These are phyloP conservation scores for Cornus florida DNA, from an alignment of 148 eudicot genomes.

Conservation along the genomic window DNA sequence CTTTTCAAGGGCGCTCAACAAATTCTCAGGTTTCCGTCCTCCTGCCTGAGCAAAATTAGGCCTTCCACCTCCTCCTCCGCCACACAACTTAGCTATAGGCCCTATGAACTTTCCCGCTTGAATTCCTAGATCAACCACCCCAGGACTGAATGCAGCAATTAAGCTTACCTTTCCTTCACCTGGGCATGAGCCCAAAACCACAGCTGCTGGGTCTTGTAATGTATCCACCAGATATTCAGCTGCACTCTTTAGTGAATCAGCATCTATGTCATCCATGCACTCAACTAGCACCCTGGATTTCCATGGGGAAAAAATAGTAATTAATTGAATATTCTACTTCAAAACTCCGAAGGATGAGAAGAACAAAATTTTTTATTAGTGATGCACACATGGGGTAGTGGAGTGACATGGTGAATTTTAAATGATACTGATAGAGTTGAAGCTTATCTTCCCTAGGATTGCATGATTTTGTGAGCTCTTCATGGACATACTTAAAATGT, in stretches of 20 bases:
- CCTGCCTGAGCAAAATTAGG: slow-evolving; percentile 98
- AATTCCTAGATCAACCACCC: slow-evolving; percentile 68
- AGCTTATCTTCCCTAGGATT: background rate
- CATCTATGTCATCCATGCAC: slow-evolving; percentile 87
- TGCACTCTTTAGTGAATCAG: slow-evolving; percentile 87
- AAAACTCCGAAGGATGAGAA: too few relatives aligned
- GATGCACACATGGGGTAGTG: too few relatives aligned
- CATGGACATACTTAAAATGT: background rate
- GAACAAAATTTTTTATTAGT: too few relatives aligned
- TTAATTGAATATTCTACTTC: background rate
- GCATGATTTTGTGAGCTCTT: background rate
- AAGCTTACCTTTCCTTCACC: slow-evolving; percentile 81
- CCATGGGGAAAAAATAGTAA: background rate
- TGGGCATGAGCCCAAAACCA: slow-evolving; percentile 84
- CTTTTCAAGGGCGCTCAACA: slow-evolving; percentile 67
- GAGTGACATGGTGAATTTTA: too few relatives aligned
- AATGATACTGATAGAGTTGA: background rate
- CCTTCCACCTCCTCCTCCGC: slow-evolving; percentile 95
- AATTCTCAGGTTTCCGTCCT: slow-evolving; percentile 81
- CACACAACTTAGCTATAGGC: slow-evolving; percentile 84
- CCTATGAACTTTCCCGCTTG: slow-evolving; percentile 92
- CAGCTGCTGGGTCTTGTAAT: slow-evolving; percentile 85
- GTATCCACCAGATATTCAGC: slow-evolving; percentile 67
- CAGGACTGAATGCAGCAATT: slow-evolving; percentile 83
- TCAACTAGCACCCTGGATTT: slow-evolving; percentile 73